Evolutionary conservation across 73 alveolate species (phyloP).

Genomic region (Uronychia setigera): DNA sequence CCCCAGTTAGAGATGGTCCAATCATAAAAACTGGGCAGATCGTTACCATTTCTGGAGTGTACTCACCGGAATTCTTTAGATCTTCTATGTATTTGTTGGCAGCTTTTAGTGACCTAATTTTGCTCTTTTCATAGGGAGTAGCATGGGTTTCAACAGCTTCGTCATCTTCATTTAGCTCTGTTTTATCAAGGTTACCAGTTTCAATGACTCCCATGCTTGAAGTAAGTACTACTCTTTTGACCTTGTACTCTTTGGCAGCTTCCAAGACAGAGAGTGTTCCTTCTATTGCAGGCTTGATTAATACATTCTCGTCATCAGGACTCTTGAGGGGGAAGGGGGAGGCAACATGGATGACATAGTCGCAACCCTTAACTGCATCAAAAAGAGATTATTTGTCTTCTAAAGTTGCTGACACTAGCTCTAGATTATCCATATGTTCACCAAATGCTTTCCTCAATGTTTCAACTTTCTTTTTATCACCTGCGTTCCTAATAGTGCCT

Average conservation of each 20-base stretch:
- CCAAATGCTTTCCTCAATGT: conserved; percentile 1
- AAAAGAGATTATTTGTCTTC: conserved; percentile 5
- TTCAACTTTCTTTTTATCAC: conserved; percentile 10
- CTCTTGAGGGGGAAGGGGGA: conserved; percentile 37
- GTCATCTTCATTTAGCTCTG: conserved; percentile 7
- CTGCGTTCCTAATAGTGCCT: conserved; percentile 64
- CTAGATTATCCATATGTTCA: conserved; percentile 7
- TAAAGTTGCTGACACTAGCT: conserved; percentile 35
- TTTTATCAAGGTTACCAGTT: conserved; percentile 18
- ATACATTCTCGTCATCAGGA: conserved; percentile 27
- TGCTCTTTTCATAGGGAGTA: conserved; percentile 60
- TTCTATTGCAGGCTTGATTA: conserved; percentile 49
- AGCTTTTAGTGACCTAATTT: conserved; percentile 47
- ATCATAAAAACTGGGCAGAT: conserved; percentile 2
- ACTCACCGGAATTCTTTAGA: too few relatives aligned
- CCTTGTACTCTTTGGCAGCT: conserved; percentile 33
- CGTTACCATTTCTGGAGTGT: conserved; percentile 9
- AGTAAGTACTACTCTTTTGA: conserved; percentile 43
- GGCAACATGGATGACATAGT: conserved; percentile 28
- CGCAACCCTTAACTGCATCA: conserved; percentile 22
- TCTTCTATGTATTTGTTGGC: too few relatives aligned
- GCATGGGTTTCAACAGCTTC: too few relatives aligned
- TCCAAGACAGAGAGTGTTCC: conserved; percentile 47
- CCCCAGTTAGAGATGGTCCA: conserved; percentile 21
- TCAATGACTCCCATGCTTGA: conserved; percentile 20